Conservation (phyloP, 768 basidiomycete species). For the Boletus vermiculosoides region DNA sequence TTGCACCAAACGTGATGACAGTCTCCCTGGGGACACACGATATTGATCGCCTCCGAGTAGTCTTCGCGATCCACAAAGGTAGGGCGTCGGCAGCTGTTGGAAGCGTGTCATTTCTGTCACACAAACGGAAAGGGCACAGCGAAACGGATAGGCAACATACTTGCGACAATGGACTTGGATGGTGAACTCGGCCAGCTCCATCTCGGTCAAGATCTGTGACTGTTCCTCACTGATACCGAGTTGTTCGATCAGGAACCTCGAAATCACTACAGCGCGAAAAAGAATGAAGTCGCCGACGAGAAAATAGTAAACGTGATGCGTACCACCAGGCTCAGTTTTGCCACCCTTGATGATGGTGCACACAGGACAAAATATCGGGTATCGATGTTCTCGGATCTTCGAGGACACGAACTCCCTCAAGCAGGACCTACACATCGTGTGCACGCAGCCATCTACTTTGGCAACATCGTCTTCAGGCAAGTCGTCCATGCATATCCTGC, state of each 20-base stretch:
- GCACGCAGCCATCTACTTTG: slow-evolving; percentile 44
- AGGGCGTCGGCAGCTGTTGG: slow-evolving; percentile 46
- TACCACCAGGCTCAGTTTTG: slow-evolving; percentile 33
- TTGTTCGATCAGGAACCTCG: slow-evolving; percentile 39
- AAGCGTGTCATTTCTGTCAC: neutral
- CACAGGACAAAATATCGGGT: slow-evolving; percentile 60
- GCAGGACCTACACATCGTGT: slow-evolving; percentile 56
- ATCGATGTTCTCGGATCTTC: slow-evolving; percentile 51
- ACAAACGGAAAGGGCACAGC: neutral
- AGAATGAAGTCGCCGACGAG: neutral
- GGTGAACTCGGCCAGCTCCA: slow-evolving; percentile 46
- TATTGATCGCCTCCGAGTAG: slow-evolving; percentile 36
- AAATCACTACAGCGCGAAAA: slow-evolving; percentile 35
- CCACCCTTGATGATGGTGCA: slow-evolving; percentile 39
- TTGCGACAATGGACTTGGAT: slow-evolving; percentile 48
- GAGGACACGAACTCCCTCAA: slow-evolving; percentile 41
- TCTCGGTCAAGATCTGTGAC: slow-evolving; percentile 42
- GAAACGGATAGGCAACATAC: slow-evolving; percentile 31
- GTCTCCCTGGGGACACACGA: slow-evolving; percentile 48
- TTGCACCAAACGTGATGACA: slow-evolving; percentile 63
- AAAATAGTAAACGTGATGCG: slow-evolving; percentile 2
- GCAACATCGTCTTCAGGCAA: slow-evolving; percentile 43
- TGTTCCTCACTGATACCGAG: slow-evolving; percentile 47
- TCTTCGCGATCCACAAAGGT: slow-evolving; percentile 52
- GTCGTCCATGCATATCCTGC: slow-evolving; percentile 56